phyloP scores from a whole-genome alignment of 2,329 filamentous ascomycete genomes.

The Ophiosphaerella korrae region DNA sequence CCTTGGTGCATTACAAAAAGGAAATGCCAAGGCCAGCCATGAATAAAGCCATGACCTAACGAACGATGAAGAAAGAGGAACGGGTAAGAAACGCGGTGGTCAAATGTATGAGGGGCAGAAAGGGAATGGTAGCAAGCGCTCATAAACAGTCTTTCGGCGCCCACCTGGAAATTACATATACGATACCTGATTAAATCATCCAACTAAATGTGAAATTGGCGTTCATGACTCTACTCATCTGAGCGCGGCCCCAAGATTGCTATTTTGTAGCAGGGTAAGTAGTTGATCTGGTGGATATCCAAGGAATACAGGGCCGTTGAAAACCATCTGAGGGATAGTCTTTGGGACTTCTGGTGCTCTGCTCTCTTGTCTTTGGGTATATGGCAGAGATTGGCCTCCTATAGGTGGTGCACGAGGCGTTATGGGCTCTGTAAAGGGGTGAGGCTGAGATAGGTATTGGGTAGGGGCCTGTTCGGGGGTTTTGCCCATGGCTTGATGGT shows the following conservation, averaged over 20 bases:
- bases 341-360: constrained; percentile 20
- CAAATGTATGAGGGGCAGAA: not conserved
- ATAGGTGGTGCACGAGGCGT: constrained; percentile 16
- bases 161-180: constrained; percentile 32
- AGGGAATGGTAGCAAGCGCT: constrained; percentile 2
- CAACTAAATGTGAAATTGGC: constrained; percentile 10
- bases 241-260: constrained; percentile 40
- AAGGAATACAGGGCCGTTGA: constrained; percentile 92
- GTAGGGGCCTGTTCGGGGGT: constrained; percentile 8
- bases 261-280: constrained; percentile 42
- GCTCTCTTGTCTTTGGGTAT: constrained; percentile 5
- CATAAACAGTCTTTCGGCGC: constrained; percentile 20
- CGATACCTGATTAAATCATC: constrained; percentile 25
- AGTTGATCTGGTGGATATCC: constrained; percentile 65
- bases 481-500: constrained; percentile 35
- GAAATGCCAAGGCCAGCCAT: not conserved
- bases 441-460: constrained; percentile 12
- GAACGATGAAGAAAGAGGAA: not conserved
- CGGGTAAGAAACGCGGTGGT: not conserved
- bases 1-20: no score
- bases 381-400: constrained; percentile 11
- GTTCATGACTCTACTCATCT: constrained; percentile 16
- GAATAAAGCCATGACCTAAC: not conserved
- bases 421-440: constrained; percentile 16
- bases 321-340: constrained; percentile 72